Conservation (phyloP, 306 rosid species). For the Quercus variabilis region DNA sequence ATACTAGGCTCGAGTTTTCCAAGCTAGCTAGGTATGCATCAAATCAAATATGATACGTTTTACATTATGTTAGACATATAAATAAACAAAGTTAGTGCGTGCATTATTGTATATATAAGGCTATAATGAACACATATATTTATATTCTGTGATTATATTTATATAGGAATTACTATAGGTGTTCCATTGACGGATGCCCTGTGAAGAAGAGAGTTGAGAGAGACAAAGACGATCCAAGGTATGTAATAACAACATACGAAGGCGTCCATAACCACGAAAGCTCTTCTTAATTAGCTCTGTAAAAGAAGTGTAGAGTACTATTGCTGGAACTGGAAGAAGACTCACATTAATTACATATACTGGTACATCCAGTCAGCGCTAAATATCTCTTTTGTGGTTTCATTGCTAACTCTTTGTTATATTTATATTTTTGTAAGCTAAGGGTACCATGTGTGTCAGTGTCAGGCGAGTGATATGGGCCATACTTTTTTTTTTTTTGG, state of each 20-base stretch:
- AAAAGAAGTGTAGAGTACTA: background rate
- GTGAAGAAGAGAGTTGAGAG: conserved; percentile 96
- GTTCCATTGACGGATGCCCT: conserved; percentile 74
- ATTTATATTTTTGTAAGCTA: no score
- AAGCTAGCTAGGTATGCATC: no score
- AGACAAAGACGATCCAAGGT: conserved; percentile 68
- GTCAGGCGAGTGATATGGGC: background rate
- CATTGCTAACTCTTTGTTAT: background rate
- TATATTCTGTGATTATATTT: conserved; percentile 4
- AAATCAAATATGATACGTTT: no score
- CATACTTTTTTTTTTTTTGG: no score
- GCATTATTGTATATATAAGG: no score
- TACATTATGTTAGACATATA: no score
- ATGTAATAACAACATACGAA: conserved; percentile 86
- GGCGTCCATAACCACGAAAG: conserved; percentile 72
- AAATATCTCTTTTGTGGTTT: background rate
- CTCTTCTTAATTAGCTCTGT: conserved; percentile 10
- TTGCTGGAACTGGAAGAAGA: background rate
- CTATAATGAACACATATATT: background rate
- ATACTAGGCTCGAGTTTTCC: no score
- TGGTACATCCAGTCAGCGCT: background rate
- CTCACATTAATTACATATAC: background rate
- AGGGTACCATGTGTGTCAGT: background rate
- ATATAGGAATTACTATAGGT: conserved; percentile 81
- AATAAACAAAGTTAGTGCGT: no score